Evolutionary conservation across 1,284 basidiomycete genomes (phyloP).

Genomic region (Meira miltonrushii): DNA sequence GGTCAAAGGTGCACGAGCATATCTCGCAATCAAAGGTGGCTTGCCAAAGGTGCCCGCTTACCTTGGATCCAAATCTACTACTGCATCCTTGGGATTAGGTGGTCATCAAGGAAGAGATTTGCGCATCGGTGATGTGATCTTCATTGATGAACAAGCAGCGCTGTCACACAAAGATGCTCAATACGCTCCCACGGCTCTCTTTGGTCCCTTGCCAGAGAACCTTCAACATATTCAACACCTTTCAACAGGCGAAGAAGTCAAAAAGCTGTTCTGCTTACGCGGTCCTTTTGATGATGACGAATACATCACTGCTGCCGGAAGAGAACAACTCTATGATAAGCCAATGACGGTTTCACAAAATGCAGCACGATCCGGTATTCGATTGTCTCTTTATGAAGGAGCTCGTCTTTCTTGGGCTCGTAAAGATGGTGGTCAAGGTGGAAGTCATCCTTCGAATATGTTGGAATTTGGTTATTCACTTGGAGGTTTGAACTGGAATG

Average conservation of each 20-base stretch:
- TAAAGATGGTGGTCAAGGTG: constrained; percentile 64
- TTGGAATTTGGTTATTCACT: constrained; percentile 65
- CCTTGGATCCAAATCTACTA: constrained; percentile 58
- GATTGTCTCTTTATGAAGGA: constrained; percentile 33
- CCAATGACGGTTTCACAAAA: constrained; percentile 24
- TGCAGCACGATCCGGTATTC: constrained; percentile 52
- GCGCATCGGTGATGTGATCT: constrained; percentile 43
- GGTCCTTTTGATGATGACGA: constrained; percentile 65
- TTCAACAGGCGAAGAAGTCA: background rate
- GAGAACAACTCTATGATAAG: constrained; percentile 13
- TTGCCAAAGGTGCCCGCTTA: constrained; percentile 61
- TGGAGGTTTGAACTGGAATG: constrained; percentile 63
- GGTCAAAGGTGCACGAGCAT: constrained; percentile 57
- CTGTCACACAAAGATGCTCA: background rate
- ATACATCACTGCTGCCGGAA: constrained; percentile 57
- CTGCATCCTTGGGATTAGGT: constrained; percentile 42
- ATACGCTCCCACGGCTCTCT: background rate
- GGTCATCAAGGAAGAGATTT: constrained; percentile 58
- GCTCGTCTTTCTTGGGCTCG: constrained; percentile 59
- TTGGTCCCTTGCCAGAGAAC: background rate
- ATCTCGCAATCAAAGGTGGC: constrained; percentile 62
- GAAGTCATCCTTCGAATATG: constrained; percentile 68
- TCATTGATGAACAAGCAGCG: constrained; percentile 6
- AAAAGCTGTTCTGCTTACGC: constrained; percentile 58
- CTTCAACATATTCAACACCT: background rate